Percentiles rank a stretch among this genome's conserved stretches.
Evolutionary conservation across 345 rosid species (phyloP).

Genomic region (Heritiera littoralis): DNA sequence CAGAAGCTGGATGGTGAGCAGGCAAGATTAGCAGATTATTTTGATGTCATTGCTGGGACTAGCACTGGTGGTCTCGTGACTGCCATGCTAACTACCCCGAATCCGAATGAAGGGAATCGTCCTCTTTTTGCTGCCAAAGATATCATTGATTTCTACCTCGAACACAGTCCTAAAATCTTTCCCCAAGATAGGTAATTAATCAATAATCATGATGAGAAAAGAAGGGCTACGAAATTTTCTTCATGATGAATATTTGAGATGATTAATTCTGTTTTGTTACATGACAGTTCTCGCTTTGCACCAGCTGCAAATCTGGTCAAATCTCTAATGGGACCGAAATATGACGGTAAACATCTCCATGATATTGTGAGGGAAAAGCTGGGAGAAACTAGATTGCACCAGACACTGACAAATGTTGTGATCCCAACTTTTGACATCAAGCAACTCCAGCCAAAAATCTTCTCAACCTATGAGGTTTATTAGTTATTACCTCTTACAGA

Average conservation of each 20-base stretch:
- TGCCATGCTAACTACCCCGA: conserved; percentile 60
- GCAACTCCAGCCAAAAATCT: conserved; percentile 48
- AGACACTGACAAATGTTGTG: conserved; percentile 44
- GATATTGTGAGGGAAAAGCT: conserved; percentile 37
- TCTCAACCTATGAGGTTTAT: conserved; percentile 39
- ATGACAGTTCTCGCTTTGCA: background rate
- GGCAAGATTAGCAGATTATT: conserved; percentile 69
- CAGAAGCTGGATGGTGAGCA: conserved; percentile 62
- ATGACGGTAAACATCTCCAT: conserved; percentile 45
- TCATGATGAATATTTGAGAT: too few species aligned
- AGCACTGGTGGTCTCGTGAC: conserved; percentile 72
- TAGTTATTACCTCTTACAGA: background rate
- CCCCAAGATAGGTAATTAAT: conserved; percentile 34
- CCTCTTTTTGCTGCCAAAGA: conserved; percentile 20
- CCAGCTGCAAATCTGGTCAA: conserved; percentile 12
- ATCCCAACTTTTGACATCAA: conserved; percentile 57
- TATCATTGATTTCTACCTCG: conserved; percentile 32
- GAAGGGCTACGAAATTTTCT: background rate
- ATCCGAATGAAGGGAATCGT: conserved; percentile 44
- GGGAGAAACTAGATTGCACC: conserved; percentile 30
- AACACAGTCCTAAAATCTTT: conserved; percentile 44
- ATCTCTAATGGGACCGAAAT: conserved; percentile 42
- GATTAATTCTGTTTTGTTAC: background rate
- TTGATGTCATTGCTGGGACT: conserved; percentile 62
- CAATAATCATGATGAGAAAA: background rate